These are phyloP conservation scores for Berkeleyomyces basicola DNA, from an alignment of 2,329 filamentous ascomycete species.

Conservation along the genomic window DNA sequence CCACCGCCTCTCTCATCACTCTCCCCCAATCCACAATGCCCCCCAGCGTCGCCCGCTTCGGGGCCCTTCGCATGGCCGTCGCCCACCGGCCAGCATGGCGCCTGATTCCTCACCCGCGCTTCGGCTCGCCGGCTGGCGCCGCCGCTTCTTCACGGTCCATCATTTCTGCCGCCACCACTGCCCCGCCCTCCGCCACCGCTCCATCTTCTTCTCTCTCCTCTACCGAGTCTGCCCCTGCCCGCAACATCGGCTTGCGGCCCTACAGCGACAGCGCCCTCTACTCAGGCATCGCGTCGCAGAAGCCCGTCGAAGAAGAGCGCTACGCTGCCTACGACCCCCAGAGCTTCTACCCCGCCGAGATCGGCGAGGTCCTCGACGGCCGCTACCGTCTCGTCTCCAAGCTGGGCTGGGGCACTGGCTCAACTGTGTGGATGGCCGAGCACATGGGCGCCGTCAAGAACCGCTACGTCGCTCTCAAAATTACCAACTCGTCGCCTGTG, in stretches of 20 bases:
- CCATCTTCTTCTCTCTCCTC: background rate
- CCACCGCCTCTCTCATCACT: background rate
- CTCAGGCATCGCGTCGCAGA: slow-evolving; percentile 3
- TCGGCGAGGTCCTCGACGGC: slow-evolving; percentile 21
- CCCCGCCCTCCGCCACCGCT: background rate
- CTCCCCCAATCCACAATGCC: background rate
- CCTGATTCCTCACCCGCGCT: background rate
- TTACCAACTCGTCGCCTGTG: slow-evolving; percentile 18
- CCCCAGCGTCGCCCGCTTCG: slow-evolving; percentile 2
- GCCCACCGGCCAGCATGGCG: slow-evolving; percentile 9
- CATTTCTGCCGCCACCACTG: background rate
- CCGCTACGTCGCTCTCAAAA: slow-evolving; percentile 18
- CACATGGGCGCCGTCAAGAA: slow-evolving; percentile 15
- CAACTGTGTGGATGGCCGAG: slow-evolving; percentile 25
- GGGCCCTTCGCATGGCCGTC: background rate
- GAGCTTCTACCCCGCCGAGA: slow-evolving; percentile 21
- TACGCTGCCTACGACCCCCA: slow-evolving; percentile 17
- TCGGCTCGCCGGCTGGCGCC: background rate
- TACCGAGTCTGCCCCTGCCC: background rate
- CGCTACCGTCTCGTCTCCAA: slow-evolving; percentile 24
- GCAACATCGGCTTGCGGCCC: slow-evolving; percentile 2
- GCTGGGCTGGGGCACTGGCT: slow-evolving; percentile 24
- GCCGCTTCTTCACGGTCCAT: background rate
- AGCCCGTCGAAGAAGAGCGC: slow-evolving; percentile 18
- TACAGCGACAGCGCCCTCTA: slow-evolving; percentile 6